Percentiles rank a stretch among this genome's conserved stretches.
Evolutionary conservation across 306 rosid species (phyloP).

Genomic region (Lotus japonicus): DNA sequence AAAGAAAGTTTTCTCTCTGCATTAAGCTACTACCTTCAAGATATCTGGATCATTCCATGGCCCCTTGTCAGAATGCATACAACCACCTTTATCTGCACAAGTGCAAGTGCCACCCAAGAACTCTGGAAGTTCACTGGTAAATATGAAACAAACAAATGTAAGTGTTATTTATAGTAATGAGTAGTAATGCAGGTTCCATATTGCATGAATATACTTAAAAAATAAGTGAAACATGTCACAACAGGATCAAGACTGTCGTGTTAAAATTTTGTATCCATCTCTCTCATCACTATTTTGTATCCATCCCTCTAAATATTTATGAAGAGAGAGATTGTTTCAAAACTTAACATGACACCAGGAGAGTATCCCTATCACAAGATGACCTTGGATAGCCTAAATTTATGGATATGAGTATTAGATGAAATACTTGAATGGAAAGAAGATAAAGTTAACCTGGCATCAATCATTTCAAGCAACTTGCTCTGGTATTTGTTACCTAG

Average conservation of each 20-base stretch:
- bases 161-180: constrained; percentile 8
- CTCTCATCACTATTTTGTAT: no score
- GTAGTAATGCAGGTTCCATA: no score
- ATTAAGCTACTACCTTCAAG: constrained; percentile 44
- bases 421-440: neutral
- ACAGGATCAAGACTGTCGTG: no score
- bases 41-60: constrained; percentile 94
- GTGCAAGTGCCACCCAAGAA: constrained; percentile 92
- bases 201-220: neutral
- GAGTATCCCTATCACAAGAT: neutral
- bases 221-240: neutral
- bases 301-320: no score
- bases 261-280: no score
- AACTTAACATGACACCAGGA: no score
- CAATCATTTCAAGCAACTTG: constrained; percentile 95
- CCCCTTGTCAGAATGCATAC: constrained; percentile 98
- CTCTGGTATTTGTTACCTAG: constrained; percentile 91
- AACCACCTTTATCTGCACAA: constrained; percentile 89
- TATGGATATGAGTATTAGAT: neutral
- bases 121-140: constrained; percentile 84
- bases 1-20: neutral
- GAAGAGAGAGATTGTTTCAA: no score
- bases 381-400: neutral
- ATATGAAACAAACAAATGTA: neutral
- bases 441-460: constrained; percentile 53